These are phyloP conservation scores for Knufia petricola DNA, from an alignment of 2,329 filamentous ascomycete genomes.

Conservation along the genomic window DNA sequence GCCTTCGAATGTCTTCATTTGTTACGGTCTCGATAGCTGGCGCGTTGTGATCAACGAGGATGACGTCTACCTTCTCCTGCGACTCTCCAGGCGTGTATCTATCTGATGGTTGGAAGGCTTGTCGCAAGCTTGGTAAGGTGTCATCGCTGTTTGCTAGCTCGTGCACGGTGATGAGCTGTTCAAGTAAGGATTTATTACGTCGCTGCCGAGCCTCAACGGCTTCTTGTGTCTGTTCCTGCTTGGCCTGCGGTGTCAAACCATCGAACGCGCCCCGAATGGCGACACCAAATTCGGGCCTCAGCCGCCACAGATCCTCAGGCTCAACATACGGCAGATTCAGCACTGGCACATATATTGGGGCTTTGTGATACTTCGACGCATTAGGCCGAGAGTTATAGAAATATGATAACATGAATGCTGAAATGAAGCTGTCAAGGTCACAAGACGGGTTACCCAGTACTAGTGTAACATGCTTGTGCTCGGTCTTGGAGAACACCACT, in stretches of 20 bases:
- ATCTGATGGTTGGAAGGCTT: constrained; percentile 9
- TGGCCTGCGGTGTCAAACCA: constrained; percentile 18
- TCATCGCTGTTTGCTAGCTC: constrained; percentile 27
- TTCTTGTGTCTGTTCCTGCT: not conserved
- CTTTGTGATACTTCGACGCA: constrained; percentile 1
- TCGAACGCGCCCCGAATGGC: constrained; percentile 45
- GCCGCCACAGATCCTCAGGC: constrained; percentile 38
- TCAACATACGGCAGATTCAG: constrained; percentile 45
- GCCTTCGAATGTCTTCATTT: constrained; percentile 30
- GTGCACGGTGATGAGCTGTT: constrained; percentile 33
- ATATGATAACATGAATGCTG: constrained; percentile 53
- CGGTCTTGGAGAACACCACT: constrained; percentile 4
- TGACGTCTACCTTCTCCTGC: constrained; percentile 14
- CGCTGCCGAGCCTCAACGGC: not conserved
- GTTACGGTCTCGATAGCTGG: constrained; percentile 26
- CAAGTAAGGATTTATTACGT: constrained; percentile 17
- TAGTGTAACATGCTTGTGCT: constrained; percentile 25
- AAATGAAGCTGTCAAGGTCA: constrained; percentile 55
- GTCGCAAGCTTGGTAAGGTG: not conserved
- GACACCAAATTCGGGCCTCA: constrained; percentile 51
- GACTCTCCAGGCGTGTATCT: not conserved
- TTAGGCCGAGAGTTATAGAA: constrained; percentile 31
- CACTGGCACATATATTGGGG: constrained; percentile 45
- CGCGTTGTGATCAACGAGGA: constrained; percentile 39
- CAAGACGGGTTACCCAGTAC: constrained; percentile 38